Evolutionary conservation across 2,329 filamentous ascomycete genomes (phyloP).

Genomic region (Pyricularia sp.): DNA sequence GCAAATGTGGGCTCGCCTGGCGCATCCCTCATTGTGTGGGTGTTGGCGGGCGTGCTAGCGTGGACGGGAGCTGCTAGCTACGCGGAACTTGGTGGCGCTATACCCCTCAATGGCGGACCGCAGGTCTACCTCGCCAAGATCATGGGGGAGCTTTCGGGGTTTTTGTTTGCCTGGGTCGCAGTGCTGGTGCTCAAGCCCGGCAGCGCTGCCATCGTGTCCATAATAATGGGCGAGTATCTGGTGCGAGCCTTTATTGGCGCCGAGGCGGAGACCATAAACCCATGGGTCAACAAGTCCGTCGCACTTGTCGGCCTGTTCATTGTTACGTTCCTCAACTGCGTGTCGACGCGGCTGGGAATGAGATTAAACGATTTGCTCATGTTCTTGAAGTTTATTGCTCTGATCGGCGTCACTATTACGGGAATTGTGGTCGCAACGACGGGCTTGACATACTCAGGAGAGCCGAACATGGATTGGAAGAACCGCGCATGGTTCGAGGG

Average conservation of each 20-base stretch:
- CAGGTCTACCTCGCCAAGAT: constrained; percentile 95
- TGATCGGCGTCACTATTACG: constrained; percentile 74
- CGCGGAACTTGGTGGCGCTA: constrained; percentile 88
- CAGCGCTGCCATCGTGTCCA: constrained; percentile 83
- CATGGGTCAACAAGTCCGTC: constrained; percentile 84
- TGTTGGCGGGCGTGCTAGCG: constrained; percentile 76
- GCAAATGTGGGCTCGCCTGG: constrained; percentile 82
- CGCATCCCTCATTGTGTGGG: constrained; percentile 82
- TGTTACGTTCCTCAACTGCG: constrained; percentile 77
- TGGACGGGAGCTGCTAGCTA: constrained; percentile 96
- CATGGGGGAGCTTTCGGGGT: constrained; percentile 84
- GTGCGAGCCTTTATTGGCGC: constrained; percentile 75
- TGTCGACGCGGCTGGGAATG: constrained; percentile 81
- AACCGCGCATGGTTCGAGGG: constrained; percentile 76
- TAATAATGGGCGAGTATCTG: constrained; percentile 98
- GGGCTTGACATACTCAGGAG: constrained; percentile 64
- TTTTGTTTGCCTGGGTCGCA: constrained; percentile 93
- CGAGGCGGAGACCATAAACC: constrained; percentile 67
- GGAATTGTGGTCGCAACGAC: constrained; percentile 84
- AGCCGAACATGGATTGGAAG: constrained; percentile 77
- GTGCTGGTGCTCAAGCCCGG: constrained; percentile 91
- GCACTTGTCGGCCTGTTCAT: constrained; percentile 61
- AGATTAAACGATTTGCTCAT: constrained; percentile 85
- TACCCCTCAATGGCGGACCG: constrained; percentile 86
- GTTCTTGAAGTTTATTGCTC: constrained; percentile 89